Evolutionary conservation across 306 rosid genomes (phyloP).

Genomic region (Fragaria ananassa): DNA sequence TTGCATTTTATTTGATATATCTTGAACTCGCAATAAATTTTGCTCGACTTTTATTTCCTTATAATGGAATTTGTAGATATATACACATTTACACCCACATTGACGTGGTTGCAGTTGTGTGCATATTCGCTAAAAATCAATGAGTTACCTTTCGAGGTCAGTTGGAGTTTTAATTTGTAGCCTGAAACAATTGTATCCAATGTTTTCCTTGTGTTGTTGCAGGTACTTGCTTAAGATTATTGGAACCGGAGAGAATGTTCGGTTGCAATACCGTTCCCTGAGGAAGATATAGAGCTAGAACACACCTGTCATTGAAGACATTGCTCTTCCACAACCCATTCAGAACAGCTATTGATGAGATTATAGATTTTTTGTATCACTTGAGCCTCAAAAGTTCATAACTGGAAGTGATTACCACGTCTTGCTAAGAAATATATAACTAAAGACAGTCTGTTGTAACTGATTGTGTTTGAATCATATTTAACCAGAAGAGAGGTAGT

Average conservation of each 20-base stretch:
- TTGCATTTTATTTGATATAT: background rate
- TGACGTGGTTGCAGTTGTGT: background rate
- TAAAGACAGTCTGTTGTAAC: constrained; percentile 15
- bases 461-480: constrained; percentile 5
- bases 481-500: constrained; percentile 19
- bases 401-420: constrained; percentile 10
- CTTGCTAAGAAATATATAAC: background rate
- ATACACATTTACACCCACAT: background rate
- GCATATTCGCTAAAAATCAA: background rate
- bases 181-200: background rate
- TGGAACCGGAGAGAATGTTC: constrained; percentile 83
- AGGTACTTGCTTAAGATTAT: constrained; percentile 93
- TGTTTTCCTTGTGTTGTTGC: constrained; percentile 14
- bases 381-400: background rate
- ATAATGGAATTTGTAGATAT: background rate
- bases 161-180: background rate
- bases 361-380: background rate
- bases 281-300: constrained; percentile 59
- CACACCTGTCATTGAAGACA: constrained; percentile 40
- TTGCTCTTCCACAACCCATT: constrained; percentile 45
- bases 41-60: background rate
- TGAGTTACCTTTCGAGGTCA: background rate
- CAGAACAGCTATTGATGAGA: constrained; percentile 56
- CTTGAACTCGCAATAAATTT: background rate
- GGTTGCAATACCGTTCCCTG: constrained; percentile 92